Evolutionary conservation across 2,329 filamentous ascomycete genomes (phyloP).

Genomic region (Penicillium griseofulvum): DNA sequence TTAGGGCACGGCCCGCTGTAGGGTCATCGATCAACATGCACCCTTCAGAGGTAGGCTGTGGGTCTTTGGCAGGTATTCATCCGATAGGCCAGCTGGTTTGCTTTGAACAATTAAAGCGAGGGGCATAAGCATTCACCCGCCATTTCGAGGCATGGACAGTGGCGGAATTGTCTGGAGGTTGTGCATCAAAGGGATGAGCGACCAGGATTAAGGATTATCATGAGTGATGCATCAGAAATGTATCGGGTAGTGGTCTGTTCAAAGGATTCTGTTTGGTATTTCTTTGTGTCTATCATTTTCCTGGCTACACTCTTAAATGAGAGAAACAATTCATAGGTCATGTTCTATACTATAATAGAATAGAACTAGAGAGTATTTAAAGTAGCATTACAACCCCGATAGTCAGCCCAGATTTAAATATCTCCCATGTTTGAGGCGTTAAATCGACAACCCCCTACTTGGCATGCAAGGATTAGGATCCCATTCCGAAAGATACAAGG

Average conservation of each 20-base stretch:
- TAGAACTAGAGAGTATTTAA: neutral
- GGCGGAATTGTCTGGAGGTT: conserved; percentile 7
- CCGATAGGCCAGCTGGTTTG: conserved; percentile 2
- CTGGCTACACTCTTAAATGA: too few relatives aligned
- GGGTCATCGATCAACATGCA: conserved; percentile 3
- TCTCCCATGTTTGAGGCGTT: neutral
- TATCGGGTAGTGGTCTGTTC: neutral
- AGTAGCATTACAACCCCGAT: neutral
- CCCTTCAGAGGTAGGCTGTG: neutral
- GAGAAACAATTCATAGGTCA: neutral
- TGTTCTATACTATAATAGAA: too few relatives aligned
- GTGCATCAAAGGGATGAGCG: conserved; percentile 1
- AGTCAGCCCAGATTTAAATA: neutral
- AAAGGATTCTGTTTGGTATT: neutral
- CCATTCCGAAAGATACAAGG: conserved; percentile 20
- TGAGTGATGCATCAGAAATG: conserved; percentile 5
- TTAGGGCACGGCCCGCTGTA: conserved; percentile 1
- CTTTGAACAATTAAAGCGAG: conserved; percentile 1
- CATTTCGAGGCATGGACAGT: neutral
- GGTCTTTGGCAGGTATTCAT: neutral
- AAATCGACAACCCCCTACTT: conserved; percentile 9
- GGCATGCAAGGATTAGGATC: conserved; percentile 23
- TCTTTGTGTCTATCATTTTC: neutral
- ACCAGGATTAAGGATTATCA: neutral
- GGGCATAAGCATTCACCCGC: conserved; percentile 1